phyloP scores from a whole-genome alignment of 2,329 filamentous ascomycete genomes.

The Microsporum audouinii region DNA sequence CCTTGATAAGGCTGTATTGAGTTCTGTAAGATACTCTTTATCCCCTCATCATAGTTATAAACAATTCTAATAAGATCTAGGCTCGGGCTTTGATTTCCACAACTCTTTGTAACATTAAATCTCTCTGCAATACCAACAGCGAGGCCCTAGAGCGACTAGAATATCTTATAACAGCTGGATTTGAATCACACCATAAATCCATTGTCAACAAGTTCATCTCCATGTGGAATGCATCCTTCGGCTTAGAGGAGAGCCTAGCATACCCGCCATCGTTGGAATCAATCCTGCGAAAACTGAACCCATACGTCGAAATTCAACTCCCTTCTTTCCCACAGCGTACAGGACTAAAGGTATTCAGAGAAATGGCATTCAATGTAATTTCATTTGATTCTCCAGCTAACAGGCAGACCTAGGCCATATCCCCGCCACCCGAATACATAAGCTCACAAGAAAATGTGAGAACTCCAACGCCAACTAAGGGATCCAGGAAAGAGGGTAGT shows the following conservation, averaged over 20 bases:
- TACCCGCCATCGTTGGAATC: conserved; percentile 56
- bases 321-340: conserved; percentile 36
- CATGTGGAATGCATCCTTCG: conserved; percentile 63
- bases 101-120: conserved; percentile 24
- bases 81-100: conserved; percentile 25
- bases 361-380: background rate
- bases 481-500: background rate
- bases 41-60: background rate
- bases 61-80: conserved; percentile 20
- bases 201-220: conserved; percentile 43
- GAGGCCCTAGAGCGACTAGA: conserved; percentile 42
- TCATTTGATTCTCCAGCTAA: conserved; percentile 5
- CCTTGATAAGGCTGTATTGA: conserved; percentile 24
- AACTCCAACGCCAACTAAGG: background rate
- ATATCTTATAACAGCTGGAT: conserved; percentile 40
- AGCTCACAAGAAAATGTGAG: conserved; percentile 41
- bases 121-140: conserved; percentile 19
- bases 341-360: conserved; percentile 22
- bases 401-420: conserved; percentile 9
- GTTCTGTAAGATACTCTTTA: conserved; percentile 24
- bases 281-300: conserved; percentile 50
- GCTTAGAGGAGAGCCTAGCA: conserved; percentile 45
- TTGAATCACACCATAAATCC: conserved; percentile 41
- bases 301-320: conserved; percentile 42
- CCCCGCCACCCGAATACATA: conserved; percentile 27